Conservation (phyloP, 148 eudicot genomes). For the Vaccinium vitisidaea region DNA sequence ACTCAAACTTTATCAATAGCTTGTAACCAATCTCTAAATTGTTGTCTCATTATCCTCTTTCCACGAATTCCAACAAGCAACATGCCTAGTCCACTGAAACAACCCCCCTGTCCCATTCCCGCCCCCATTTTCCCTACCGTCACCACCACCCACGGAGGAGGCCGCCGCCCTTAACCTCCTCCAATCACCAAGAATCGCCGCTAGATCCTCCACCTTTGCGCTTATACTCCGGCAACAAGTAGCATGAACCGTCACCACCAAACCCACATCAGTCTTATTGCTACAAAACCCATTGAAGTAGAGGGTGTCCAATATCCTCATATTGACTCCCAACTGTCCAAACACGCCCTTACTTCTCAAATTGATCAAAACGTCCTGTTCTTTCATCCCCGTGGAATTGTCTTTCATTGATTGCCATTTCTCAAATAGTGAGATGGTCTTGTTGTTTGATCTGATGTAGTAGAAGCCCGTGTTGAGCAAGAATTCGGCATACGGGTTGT, state of each 20-base stretch:
- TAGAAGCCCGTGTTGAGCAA: constrained; percentile 55
- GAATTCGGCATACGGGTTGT: constrained; percentile 21
- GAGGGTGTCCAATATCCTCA: constrained; percentile 29
- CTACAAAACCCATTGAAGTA: constrained; percentile 47
- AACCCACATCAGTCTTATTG: constrained; percentile 17
- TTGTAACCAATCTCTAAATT: background rate
- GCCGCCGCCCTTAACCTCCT: constrained; percentile 3
- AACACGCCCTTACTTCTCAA: constrained; percentile 26
- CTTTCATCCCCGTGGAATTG: constrained; percentile 37
- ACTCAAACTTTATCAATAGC: too few relatives aligned
- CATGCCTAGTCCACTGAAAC: constrained; percentile 34
- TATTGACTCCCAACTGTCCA: constrained; percentile 10
- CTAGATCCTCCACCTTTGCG: constrained; percentile 39
- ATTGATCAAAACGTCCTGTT: constrained; percentile 43
- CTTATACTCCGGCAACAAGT: constrained; percentile 48
- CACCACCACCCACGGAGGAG: background rate
- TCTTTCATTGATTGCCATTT: constrained; percentile 42
- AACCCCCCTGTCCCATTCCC: background rate
- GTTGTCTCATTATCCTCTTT: background rate
- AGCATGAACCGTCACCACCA: constrained; percentile 43
- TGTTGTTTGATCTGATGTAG: constrained; percentile 38
- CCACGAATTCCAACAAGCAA: constrained; percentile 33
- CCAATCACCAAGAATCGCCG: constrained; percentile 32
- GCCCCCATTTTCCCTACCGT: background rate
- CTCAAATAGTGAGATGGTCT: constrained; percentile 38